Conservation (phyloP, 768 basidiomycete genomes). For the Tricholoma furcatifolium region DNA sequence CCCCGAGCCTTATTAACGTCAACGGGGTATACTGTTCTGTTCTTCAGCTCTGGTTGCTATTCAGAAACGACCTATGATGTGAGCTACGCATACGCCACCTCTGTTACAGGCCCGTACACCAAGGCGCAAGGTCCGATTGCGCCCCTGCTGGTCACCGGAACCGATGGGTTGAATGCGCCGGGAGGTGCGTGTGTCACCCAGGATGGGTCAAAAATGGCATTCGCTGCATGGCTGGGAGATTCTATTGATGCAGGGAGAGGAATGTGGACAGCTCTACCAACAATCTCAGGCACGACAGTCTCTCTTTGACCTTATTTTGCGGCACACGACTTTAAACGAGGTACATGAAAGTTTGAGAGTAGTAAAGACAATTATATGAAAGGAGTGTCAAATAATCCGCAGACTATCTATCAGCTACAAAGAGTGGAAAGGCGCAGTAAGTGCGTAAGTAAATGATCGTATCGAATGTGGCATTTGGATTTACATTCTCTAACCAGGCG, state of each 20-base stretch:
- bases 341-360: too few relatives aligned
- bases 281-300: slow-evolving; percentile 9
- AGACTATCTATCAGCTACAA: too few relatives aligned
- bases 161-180: slow-evolving; percentile 14
- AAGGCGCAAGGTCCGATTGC: slow-evolving; percentile 13
- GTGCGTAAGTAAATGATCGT: neutral
- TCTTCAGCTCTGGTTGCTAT: slow-evolving; percentile 15
- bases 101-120: slow-evolving; percentile 13
- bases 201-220: slow-evolving; percentile 12
- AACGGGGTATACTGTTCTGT: slow-evolving; percentile 14
- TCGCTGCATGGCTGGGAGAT: slow-evolving; percentile 13
- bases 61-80: slow-evolving; percentile 14
- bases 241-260: slow-evolving; percentile 11
- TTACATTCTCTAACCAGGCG: too few relatives aligned
- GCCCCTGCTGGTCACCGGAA: slow-evolving; percentile 10
- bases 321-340: too few relatives aligned
- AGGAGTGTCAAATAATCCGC: too few relatives aligned
- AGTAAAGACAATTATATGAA: too few relatives aligned
- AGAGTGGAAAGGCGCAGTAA: too few relatives aligned
- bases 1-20: slow-evolving; percentile 14
- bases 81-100: slow-evolving; percentile 15
- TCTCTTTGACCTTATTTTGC: slow-evolving; percentile 3
- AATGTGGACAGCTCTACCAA: slow-evolving; percentile 14
- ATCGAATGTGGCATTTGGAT: too few relatives aligned
- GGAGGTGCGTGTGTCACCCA: slow-evolving; percentile 11